phyloP scores from a whole-genome alignment of 1,284 basidiomycete species.

The Pseudomicrostroma phylloplanum region DNA sequence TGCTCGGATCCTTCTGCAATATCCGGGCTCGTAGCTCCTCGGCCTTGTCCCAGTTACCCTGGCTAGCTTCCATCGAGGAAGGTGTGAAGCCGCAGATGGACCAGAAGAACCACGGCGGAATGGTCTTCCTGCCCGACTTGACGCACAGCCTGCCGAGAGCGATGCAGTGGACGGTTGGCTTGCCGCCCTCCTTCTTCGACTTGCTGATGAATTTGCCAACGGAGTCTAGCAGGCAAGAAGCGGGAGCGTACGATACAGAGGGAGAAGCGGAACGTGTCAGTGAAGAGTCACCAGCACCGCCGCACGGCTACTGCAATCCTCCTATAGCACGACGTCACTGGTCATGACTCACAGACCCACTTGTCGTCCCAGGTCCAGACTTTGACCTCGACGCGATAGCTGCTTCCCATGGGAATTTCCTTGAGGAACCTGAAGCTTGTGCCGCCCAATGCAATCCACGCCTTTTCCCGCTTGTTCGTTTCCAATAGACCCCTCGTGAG shows the following conservation, averaged over 20 bases:
- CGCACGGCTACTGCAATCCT: too few species aligned
- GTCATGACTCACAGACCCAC: slow-evolving; percentile 27
- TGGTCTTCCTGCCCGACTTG: slow-evolving; percentile 27
- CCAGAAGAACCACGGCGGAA: slow-evolving; percentile 32
- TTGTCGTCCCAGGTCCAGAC: slow-evolving; percentile 33
- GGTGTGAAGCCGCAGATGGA: slow-evolving; percentile 25
- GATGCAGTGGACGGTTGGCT: slow-evolving; percentile 24
- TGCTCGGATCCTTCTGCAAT: neutral
- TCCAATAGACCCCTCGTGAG: slow-evolving; percentile 10
- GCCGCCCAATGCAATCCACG: slow-evolving; percentile 26
- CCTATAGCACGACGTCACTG: neutral
- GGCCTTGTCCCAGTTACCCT: slow-evolving; percentile 28
- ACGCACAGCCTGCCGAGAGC: slow-evolving; percentile 28
- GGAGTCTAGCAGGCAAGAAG: neutral
- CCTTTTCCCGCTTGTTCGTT: neutral
- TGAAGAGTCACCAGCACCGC: too few species aligned
- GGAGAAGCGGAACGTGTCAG: too few species aligned
- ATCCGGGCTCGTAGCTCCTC: slow-evolving; percentile 21
- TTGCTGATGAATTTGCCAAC: neutral
- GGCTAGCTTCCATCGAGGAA: neutral
- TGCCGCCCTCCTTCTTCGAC: neutral
- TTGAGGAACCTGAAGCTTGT: slow-evolving; percentile 26
- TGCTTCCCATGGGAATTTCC: slow-evolving; percentile 25
- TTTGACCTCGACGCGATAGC: slow-evolving; percentile 22
- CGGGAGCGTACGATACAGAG: neutral